Percentiles rank a stretch among this genome's conserved stretches.
These are phyloP conservation scores for Plasmodium inui DNA, from an alignment of 169 alveolate species.

Conservation along the genomic window DNA sequence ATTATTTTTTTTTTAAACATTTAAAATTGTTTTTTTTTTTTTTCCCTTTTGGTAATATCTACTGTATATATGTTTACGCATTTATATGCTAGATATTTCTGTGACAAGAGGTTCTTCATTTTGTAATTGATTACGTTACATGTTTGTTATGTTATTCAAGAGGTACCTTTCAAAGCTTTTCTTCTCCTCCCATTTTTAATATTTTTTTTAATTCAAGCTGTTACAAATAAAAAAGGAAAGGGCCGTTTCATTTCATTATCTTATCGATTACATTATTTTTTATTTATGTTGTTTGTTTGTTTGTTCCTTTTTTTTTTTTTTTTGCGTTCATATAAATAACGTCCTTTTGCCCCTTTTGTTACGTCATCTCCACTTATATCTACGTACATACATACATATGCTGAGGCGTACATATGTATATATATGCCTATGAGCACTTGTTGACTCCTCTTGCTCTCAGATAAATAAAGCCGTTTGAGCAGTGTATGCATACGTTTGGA, in stretches of 20 bases:
- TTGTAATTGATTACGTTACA: neutral
- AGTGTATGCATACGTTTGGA: neutral
- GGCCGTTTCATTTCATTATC: neutral
- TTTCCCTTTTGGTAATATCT: neutral
- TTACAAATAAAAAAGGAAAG: neutral
- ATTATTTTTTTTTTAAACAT: neutral
- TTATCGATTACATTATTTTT: constrained; percentile 1
- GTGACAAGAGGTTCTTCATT: neutral
- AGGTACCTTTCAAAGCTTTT: neutral
- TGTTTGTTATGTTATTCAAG: neutral
- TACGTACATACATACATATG: neutral
- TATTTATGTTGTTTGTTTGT: neutral
- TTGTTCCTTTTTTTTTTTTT: constrained; percentile 9
- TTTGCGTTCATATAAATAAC: neutral
- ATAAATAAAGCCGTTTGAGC: neutral
- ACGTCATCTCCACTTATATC: neutral
- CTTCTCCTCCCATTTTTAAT: neutral
- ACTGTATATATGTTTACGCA: neutral
- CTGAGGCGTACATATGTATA: neutral
- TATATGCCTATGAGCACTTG: neutral
- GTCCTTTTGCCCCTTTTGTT: neutral
- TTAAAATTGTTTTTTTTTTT: too few relatives aligned
- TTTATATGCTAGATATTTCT: neutral
- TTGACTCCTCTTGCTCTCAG: neutral
- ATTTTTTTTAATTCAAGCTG: neutral